These are phyloP conservation scores for Globisporangium viniferum DNA, from an alignment of 352 stramenopile species.

Conservation along the genomic window DNA sequence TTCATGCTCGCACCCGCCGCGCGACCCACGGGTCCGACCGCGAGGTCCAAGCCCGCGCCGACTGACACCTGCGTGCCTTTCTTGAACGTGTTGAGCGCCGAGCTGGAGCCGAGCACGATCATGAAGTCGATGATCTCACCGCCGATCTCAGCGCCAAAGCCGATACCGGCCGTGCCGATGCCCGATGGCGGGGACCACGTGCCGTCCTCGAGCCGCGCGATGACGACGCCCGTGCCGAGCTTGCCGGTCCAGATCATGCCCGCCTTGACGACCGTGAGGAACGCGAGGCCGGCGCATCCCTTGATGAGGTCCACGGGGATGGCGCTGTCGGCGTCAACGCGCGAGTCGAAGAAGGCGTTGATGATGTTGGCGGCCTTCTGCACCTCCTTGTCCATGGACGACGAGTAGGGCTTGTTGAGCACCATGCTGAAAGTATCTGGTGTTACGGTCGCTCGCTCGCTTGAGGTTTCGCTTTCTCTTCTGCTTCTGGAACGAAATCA, in stretches of 20 bases:
- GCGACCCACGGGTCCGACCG: conserved; percentile 68
- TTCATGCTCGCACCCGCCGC: conserved; percentile 72
- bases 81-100: conserved; percentile 80
- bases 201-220: conserved; percentile 75
- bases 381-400: conserved; percentile 87
- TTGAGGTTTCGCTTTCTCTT: neutral
- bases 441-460: too few species aligned
- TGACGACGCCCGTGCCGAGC: conserved; percentile 77
- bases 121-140: conserved; percentile 89
- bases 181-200: conserved; percentile 81
- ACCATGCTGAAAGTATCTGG: conserved; percentile 40
- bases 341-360: conserved; percentile 81
- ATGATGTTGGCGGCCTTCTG: conserved; percentile 80
- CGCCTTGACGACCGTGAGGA: conserved; percentile 86
- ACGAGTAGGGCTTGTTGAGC: conserved; percentile 84
- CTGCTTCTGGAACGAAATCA: neutral
- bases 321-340: conserved; percentile 61
- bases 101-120: conserved; percentile 77
- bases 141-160: conserved; percentile 81
- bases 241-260: conserved; percentile 85
- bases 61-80: conserved; percentile 80
- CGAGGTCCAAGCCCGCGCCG: conserved; percentile 71
- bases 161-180: conserved; percentile 77
- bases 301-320: conserved; percentile 82
- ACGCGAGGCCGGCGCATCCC: conserved; percentile 69